phyloP scores from a whole-genome alignment of 1,284 basidiomycete species.

The Pterulicium gracile region DNA sequence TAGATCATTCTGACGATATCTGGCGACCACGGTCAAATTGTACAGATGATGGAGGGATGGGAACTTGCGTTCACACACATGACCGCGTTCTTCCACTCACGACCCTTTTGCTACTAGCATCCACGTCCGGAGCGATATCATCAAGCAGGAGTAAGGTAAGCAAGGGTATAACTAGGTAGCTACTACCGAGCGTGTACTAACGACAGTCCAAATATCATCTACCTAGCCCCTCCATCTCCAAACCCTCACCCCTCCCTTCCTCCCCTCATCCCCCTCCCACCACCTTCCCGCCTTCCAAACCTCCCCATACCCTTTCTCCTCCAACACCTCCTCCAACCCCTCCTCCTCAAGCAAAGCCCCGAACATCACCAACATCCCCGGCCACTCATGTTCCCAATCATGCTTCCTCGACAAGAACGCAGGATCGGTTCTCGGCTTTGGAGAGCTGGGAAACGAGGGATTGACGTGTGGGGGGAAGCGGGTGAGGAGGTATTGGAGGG shows the following conservation, averaged over 20 bases:
- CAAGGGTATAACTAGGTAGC: background rate
- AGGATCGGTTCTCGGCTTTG: conserved; percentile 45
- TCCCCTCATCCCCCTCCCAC: conserved; percentile 71
- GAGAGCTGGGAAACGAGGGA: conserved; percentile 53
- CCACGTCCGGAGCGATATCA: no score
- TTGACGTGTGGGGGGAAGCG: conserved; percentile 62
- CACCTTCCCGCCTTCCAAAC: conserved; percentile 57
- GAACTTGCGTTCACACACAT: no score
- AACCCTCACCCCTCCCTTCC: conserved; percentile 72
- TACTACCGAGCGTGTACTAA: no score
- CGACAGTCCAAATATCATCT: no score
- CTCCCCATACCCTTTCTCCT: conserved; percentile 53
- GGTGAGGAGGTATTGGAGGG: conserved; percentile 50
- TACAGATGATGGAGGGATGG: no score
- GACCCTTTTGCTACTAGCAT: no score
- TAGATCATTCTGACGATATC: no score
- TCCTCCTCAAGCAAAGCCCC: conserved; percentile 51
- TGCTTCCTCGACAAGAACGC: conserved; percentile 17
- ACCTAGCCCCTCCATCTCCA: conserved; percentile 29
- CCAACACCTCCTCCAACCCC: conserved; percentile 40
- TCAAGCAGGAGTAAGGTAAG: background rate
- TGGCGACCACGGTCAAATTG: no score
- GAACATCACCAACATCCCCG: conserved; percentile 73
- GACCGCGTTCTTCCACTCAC: no score
- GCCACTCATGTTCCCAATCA: conserved; percentile 69